These are phyloP conservation scores for Ceratocystis huliohia DNA, from an alignment of 2,329 filamentous ascomycete genomes.

Conservation along the genomic window DNA sequence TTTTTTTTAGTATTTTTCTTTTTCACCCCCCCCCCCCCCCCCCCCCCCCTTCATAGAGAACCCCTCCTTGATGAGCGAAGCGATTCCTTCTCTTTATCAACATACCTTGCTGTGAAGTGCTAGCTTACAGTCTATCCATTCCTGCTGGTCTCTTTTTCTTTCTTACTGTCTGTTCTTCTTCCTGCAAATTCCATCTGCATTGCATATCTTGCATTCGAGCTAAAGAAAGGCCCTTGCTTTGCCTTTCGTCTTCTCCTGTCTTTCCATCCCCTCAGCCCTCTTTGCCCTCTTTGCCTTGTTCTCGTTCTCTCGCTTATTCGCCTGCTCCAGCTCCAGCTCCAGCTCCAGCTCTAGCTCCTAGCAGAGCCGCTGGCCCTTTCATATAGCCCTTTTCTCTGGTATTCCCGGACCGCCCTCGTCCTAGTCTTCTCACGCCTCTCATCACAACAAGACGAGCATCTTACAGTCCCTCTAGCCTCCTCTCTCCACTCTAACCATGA, in stretches of 20 bases:
- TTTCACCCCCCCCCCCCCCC: too few relatives aligned
- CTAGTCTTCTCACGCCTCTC: background rate
- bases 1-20: too few relatives aligned
- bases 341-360: too few relatives aligned
- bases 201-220: conserved; percentile 1
- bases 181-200: background rate
- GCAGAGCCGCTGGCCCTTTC: too few relatives aligned
- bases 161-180: background rate
- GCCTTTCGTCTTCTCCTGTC: background rate
- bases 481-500: background rate
- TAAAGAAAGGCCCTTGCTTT: conserved; percentile 6
- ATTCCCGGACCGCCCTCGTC: background rate
- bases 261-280: background rate
- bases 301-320: too few relatives aligned
- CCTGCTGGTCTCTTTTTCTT: conserved; percentile 5
- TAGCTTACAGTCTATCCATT: background rate
- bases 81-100: conserved; percentile 1
- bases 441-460: background rate
- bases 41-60: background rate
- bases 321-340: too few relatives aligned
- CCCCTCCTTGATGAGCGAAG: conserved; percentile 4
- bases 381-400: too few relatives aligned
- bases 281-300: too few relatives aligned
- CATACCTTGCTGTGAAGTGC: background rate
- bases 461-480: background rate